Evolutionary conservation across 2,329 filamentous ascomycete genomes (phyloP), one percentile per base, ranked within the genome.

Genomic region (Ceratocystiopsis sp.): DNA sequence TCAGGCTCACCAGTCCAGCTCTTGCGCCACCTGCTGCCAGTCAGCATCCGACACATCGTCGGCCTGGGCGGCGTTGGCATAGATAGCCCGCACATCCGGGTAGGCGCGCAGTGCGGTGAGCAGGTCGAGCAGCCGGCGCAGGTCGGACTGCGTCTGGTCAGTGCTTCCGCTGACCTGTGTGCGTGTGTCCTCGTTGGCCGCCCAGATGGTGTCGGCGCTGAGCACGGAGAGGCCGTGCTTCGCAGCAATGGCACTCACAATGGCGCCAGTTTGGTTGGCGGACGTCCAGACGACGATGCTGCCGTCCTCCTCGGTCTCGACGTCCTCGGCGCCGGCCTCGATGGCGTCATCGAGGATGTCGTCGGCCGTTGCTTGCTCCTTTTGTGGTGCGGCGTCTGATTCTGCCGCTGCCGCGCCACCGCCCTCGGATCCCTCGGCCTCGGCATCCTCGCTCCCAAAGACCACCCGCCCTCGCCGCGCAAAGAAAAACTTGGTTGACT

Each of bases 401-500:
- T 18, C 29, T 18, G 18, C 35, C 10, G 11, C 32, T 35, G 93
- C 63, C 16, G 83, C 73, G 19, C 84, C 78, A 40, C 91, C 75
- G 37, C 93, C 62, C n/a, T 84, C 73, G 19, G 84, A 77, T 41
- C 91, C 74, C 10, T 73, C 69, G 12, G 66, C 25, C 32, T 61
- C 48, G 40, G 13, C 13, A 6, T 34, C 33, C 12, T 34, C 33
- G 13, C 13, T 15, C 54, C 77, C 74, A 54, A 95, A 78, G 4
- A 79, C 66, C 25, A 86, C 70, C 42, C 78, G 71, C 2, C 91
- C 91, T 46, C 79, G 80, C 54, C 81, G 82, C 44, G 83, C 72
- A 58, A 98, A 98, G 53, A 93, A 70, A 61, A 89, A 96, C 9
- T 74, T 75, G 13, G 84, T 85, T 0, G 86, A 75, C 8, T 83